Percentiles rank a stretch among this genome's conserved stretches.
Conservation (phyloP, 1,139 yeast species). For the Pneumocystis carinii region DNA sequence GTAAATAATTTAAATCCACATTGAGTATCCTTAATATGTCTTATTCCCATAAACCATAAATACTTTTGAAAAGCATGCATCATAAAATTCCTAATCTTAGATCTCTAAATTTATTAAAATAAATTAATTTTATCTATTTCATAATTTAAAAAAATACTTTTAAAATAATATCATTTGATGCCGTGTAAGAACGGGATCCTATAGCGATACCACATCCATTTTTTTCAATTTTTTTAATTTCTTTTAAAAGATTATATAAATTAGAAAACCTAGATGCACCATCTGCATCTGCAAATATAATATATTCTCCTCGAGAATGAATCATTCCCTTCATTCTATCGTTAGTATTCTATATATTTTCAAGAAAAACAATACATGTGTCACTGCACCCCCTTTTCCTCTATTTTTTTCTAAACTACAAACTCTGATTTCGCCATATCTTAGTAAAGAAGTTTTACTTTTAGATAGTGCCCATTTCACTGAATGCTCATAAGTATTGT, state of each 20-base stretch:
- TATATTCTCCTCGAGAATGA: slow-evolving; percentile 55
- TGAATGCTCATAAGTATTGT: slow-evolving; percentile 64
- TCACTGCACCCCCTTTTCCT: slow-evolving; percentile 97
- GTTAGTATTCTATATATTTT: not conserved
- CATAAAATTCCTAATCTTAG: slow-evolving; percentile 70
- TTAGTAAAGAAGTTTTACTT: slow-evolving; percentile 27
- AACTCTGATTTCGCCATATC: slow-evolving; percentile 53
- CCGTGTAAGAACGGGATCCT: slow-evolving; percentile 96
- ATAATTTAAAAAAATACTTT: slow-evolving; percentile 24
- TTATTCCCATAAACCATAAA: slow-evolving; percentile 76
- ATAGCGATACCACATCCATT: slow-evolving; percentile 48
- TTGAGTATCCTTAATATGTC: slow-evolving; percentile 80
- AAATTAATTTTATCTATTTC: not conserved
- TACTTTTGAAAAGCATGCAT: slow-evolving; percentile 87
- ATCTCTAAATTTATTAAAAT: slow-evolving; percentile 28
- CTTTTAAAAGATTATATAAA: slow-evolving; percentile 37
- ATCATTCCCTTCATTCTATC: slow-evolving; percentile 40
- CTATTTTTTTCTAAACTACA: slow-evolving; percentile 56
- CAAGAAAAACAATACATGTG: slow-evolving; percentile 35
- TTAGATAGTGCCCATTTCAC: slow-evolving; percentile 40
- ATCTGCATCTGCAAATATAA: slow-evolving; percentile 91
- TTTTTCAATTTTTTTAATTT: slow-evolving; percentile 26
- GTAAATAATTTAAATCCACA: slow-evolving; percentile 94
- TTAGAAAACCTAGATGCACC: slow-evolving; percentile 84
- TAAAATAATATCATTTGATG: slow-evolving; percentile 87